Evolutionary conservation across 805 yeast genomes (phyloP).

Genomic region (Nakazawaea anatomiae): DNA sequence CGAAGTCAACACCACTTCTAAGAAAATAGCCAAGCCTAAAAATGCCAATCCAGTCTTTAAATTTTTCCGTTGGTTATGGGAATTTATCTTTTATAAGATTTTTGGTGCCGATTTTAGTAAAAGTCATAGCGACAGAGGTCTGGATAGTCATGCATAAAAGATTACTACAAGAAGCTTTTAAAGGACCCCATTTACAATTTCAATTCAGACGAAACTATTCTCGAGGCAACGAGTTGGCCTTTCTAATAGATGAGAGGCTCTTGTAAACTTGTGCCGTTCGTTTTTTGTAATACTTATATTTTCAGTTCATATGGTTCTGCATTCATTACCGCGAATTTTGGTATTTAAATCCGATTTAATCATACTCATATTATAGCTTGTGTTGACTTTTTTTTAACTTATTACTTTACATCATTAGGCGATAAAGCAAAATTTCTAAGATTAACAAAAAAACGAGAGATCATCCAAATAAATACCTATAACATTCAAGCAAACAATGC

Average conservation of each 20-base stretch:
- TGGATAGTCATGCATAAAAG: too few relatives aligned
- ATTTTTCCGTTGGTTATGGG: slow-evolving; percentile 5
- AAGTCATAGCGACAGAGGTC: not conserved
- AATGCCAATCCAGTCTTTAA: not conserved
- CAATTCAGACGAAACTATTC: too few relatives aligned
- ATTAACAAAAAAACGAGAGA: not conserved
- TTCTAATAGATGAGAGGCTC: not conserved
- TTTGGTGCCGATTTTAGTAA: slow-evolving; percentile 3
- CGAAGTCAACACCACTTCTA: not conserved
- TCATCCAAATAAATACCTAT: not conserved
- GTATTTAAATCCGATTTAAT: not conserved
- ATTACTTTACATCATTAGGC: not conserved
- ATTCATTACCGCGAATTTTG: not conserved
- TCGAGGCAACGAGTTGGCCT: not conserved
- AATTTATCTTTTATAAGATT: not conserved
- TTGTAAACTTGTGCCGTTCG: too few relatives aligned
- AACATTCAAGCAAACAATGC: not conserved
- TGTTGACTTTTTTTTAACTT: not conserved
- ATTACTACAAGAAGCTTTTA: too few relatives aligned
- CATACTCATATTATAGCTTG: not conserved
- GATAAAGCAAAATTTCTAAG: too few relatives aligned
- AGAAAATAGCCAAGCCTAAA: slow-evolving; percentile 1
- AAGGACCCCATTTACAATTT: too few relatives aligned
- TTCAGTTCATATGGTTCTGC: not conserved
- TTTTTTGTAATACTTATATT: not conserved